Base-by-base conservation (phyloP, 2,329 filamentous ascomycete genomes). In the Fusarium longipes region DNA sequence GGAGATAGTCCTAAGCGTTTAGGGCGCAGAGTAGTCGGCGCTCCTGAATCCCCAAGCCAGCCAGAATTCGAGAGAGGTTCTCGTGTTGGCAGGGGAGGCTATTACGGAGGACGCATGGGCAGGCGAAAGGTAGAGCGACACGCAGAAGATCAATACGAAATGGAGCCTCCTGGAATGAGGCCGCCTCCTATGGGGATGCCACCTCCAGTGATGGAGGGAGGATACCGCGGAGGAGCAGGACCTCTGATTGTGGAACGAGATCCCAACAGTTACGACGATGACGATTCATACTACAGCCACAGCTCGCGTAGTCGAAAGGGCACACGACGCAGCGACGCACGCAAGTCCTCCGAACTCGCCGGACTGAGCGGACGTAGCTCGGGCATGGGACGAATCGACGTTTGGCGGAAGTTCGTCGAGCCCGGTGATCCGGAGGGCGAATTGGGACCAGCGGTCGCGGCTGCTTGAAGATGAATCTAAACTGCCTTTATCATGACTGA, bases 1-100 rank as follows among this genome's bases (percentile, higher is more conserved):
- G 88, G 88, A 58, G 86, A 90, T 27, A 81, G 87, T 62, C 89
- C 87, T 62, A 77, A 81, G 44, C 77, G 79, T 51, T 74, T 79
- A 39, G 58, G 63, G 10, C 70, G 70, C 54, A 63, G 57, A 47
- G 70, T 76, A 30, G 73, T 70, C 3, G 70, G 68, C 14, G 66
- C 55, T 24, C 59, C 69, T 12, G 45, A 63, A 12, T 67, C 67
- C 7, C 68, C 77, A 25, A 67, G 76, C 29, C 67, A 66, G 32
- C 57, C 57, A 30, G 59, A 70, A 30, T 61, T 71, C 22, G 78
- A 75, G 22, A 73, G 70, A 36, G 63, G 50, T 39, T 47, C 53
- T 18, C 48, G 60, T 10, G 45, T 76, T 7, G 73, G 74, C 12
- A 54, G 76, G 12, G 72, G 74, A 11, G 80, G 82, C 54, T 86